Conservation (phyloP, 331 rosid species). For the Acacia concinna region DNA sequence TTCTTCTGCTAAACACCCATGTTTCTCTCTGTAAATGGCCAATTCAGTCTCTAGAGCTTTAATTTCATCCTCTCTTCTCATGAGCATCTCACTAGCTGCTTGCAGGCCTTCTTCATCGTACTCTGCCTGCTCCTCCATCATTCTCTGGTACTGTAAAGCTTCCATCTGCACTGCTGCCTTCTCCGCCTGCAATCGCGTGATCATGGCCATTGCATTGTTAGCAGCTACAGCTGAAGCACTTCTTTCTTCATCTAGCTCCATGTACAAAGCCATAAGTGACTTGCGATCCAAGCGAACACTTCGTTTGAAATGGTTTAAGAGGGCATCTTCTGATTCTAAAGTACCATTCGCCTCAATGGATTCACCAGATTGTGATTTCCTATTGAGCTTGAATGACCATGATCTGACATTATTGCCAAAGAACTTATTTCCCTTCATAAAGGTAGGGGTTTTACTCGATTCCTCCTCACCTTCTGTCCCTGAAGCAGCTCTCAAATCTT, state of each 20-base stretch:
- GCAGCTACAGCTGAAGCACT: conserved; percentile 98
- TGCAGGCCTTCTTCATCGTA: conserved; percentile 89
- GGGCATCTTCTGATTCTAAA: conserved; percentile 51
- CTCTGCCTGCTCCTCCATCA: conserved; percentile 99
- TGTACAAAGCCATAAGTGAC: conserved; percentile 77
- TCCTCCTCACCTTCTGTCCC: conserved; percentile 53
- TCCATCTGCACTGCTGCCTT: conserved; percentile 98
- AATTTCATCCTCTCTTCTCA: conserved; percentile 70
- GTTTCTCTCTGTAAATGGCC: conserved; percentile 56
- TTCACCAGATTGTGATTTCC: conserved; percentile 47
- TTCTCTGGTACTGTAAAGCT: conserved; percentile 93
- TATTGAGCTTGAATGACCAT: conserved; percentile 41
- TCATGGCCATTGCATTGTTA: conserved; percentile 97
- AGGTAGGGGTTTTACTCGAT: conserved; percentile 43
- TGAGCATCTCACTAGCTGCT: conserved; percentile 64
- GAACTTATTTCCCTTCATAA: conserved; percentile 49
- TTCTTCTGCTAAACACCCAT: conserved; percentile 50
- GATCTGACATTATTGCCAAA: conserved; percentile 47
- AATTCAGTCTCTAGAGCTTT: conserved; percentile 62
- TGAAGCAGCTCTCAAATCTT: conserved; percentile 48
- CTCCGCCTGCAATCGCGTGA: conserved; percentile 85
- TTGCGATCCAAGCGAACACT: conserved; percentile 81
- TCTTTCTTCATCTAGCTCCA: conserved; percentile 96
- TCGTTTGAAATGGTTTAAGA: conserved; percentile 52
- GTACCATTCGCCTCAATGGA: conserved; percentile 30